phyloP scores from a whole-genome alignment of 2,329 filamentous ascomycete genomes.

The Aureobasidium sp. region DNA sequence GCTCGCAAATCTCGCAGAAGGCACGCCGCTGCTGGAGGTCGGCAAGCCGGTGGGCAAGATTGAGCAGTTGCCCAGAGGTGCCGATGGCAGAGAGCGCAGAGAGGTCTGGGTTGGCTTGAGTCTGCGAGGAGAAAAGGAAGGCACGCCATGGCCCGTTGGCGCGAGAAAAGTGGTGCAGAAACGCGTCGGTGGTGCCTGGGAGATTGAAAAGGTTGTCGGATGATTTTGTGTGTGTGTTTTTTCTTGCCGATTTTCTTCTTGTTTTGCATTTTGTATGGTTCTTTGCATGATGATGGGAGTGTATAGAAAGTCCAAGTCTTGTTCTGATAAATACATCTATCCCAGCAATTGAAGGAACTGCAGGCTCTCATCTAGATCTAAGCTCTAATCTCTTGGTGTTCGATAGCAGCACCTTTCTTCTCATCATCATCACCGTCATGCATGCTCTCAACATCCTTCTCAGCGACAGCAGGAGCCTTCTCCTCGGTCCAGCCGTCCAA shows the following conservation, averaged over 20 bases:
- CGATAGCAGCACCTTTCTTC: slow-evolving; percentile 11
- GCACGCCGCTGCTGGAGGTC: slow-evolving; percentile 75
- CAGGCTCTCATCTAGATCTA: background rate
- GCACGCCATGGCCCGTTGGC: slow-evolving; percentile 62
- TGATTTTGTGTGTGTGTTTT: too few species aligned
- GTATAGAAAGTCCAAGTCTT: too few species aligned
- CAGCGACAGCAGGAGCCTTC: slow-evolving; percentile 37
- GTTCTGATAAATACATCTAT: too few species aligned
- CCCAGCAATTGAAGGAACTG: background rate
- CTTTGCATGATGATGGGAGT: too few species aligned
- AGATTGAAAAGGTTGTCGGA: slow-evolving; percentile 15
- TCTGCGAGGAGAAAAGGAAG: slow-evolving; percentile 57
- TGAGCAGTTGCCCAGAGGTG: slow-evolving; percentile 42
- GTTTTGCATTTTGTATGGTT: too few species aligned
- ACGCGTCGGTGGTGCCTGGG: slow-evolving; percentile 16
- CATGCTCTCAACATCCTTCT: slow-evolving; percentile 27
- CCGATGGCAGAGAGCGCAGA: slow-evolving; percentile 46
- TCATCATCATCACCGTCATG: background rate
- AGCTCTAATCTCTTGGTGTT: background rate
- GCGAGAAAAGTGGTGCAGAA: slow-evolving; percentile 18
- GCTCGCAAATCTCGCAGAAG: slow-evolving; percentile 70
- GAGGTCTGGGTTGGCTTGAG: slow-evolving; percentile 81
- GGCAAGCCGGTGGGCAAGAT: slow-evolving; percentile 90
- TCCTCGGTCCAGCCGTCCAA: slow-evolving; percentile 48
- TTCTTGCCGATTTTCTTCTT: too few species aligned